Conservation (phyloP, 208 protist species). For the Acanthamoeba polyphaga region DNA sequence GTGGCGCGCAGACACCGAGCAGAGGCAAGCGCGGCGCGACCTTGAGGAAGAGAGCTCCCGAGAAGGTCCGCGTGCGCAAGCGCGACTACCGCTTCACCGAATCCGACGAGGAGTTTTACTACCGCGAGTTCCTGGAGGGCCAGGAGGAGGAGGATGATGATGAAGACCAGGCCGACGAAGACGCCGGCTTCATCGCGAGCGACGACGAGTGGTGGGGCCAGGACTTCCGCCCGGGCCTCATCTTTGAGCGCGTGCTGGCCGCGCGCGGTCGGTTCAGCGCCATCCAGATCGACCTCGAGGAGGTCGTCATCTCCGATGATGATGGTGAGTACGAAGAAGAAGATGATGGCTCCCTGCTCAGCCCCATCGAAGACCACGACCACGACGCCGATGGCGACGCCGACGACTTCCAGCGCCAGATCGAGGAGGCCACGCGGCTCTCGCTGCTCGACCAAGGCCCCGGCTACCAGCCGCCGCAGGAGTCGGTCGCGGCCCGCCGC, state of each 20-base stretch:
- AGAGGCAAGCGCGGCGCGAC: too few relatives aligned
- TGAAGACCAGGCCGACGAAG: not conserved
- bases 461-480: too few relatives aligned
- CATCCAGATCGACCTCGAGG: conserved; percentile 19
- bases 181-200: not conserved
- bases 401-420: conserved; percentile 1
- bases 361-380: not conserved
- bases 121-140: not conserved
- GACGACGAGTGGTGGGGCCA: conserved; percentile 44
- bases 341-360: not conserved
- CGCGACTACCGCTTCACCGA: conserved; percentile 22
- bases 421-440: not conserved
- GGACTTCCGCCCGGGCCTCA: not conserved
- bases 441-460: not conserved
- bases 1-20: not conserved
- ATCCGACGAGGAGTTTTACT: conserved; percentile 17
- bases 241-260: conserved; percentile 23
- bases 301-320: conserved; percentile 6
- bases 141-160: not conserved
- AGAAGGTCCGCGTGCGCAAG: conserved; percentile 34
- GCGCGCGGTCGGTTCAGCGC: not conserved
- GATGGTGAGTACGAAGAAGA: not conserved
- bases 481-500: too few relatives aligned
- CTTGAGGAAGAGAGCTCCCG: too few relatives aligned
- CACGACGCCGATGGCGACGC: not conserved